Base-by-base conservation (phyloP, 1,284 basidiomycete species). In the Porogramme epimiltina region DNA sequence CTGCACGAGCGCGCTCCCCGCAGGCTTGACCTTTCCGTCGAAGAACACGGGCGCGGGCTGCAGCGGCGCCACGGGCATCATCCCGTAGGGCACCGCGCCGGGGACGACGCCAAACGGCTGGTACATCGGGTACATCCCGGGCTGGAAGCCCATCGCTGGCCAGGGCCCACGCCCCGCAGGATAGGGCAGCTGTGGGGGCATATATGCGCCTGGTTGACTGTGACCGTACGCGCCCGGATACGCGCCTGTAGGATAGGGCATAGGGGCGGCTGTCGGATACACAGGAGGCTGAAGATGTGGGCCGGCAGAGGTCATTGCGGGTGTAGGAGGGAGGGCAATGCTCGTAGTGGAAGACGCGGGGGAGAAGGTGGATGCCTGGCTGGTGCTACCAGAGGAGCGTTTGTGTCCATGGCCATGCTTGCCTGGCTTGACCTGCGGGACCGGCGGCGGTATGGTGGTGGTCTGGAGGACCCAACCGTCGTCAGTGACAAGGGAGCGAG, bases 381-480 rank as follows among this genome's bases (percentile, higher is more conserved):
- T 38, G 36, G 48, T 47, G 22, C 59, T 62, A 28, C 57, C 60
- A 4, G 62, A 50, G 18, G 61, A 59, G 16, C 62, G 61, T 52
- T 58, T 59, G 43, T 61, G 61, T 0, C 55, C 51, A n/a, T 59
- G 56, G 25, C 49, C 43, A 28, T 46, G 56, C 2, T 37, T 26
- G 25, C 16, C 15, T 5, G 36, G 23, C 55, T 48, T 54, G 37
- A 46, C 33, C 46, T 41, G 44, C n/a, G 48, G 48, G 24, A 43
- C 23, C 11, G 51, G 41, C 40, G 20, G 18, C 36, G 42, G 34
- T 47, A 48, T 47, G 13, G 51, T 15, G 43, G 28, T 33, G 18
- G 34, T 51, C 62, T 50, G 58, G 26, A 38, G 48, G 47, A 65
- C 55, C 58, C 61, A 61, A 34, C 58, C 62, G 52, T 62, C 61